Evolutionary conservation across 768 basidiomycete species (phyloP).

Genomic region (Trametes elegans): DNA sequence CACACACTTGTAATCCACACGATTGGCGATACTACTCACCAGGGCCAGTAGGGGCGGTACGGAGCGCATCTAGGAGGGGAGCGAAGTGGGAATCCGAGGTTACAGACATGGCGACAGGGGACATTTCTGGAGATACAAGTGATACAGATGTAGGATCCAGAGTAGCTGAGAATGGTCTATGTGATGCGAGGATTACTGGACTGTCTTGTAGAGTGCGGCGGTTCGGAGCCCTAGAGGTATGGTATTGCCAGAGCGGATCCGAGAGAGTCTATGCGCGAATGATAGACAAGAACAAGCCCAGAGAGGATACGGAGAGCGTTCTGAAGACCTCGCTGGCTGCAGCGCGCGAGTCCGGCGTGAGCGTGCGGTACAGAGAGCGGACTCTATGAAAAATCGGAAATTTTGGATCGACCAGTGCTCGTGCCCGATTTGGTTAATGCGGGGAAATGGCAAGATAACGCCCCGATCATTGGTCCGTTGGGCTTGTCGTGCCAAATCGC

Average conservation of each 20-base stretch:
- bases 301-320: background rate
- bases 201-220: constrained; percentile 20
- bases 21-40: constrained; percentile 24
- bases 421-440: constrained; percentile 9
- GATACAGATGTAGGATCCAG: constrained; percentile 25
- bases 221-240: constrained; percentile 9
- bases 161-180: constrained; percentile 19
- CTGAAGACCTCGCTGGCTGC: constrained; percentile 4
- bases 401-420: constrained; percentile 13
- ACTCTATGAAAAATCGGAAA: constrained; percentile 11
- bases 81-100: constrained; percentile 42
- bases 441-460: background rate
- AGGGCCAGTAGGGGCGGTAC: constrained; percentile 38
- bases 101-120: constrained; percentile 51
- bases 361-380: constrained; percentile 1
- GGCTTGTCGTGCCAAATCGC: too few relatives aligned
- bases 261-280: background rate
- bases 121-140: constrained; percentile 39
- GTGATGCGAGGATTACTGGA: constrained; percentile 25
- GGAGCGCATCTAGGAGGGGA: constrained; percentile 41
- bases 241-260: background rate
- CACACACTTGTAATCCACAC: background rate
- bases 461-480: background rate
- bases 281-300: background rate
- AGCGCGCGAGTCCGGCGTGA: constrained; percentile 1